Evolutionary conservation across 1,284 basidiomycete species (phyloP), one percentile per base, ranked within the genome.

Genomic region (Leccinum solheimii): DNA sequence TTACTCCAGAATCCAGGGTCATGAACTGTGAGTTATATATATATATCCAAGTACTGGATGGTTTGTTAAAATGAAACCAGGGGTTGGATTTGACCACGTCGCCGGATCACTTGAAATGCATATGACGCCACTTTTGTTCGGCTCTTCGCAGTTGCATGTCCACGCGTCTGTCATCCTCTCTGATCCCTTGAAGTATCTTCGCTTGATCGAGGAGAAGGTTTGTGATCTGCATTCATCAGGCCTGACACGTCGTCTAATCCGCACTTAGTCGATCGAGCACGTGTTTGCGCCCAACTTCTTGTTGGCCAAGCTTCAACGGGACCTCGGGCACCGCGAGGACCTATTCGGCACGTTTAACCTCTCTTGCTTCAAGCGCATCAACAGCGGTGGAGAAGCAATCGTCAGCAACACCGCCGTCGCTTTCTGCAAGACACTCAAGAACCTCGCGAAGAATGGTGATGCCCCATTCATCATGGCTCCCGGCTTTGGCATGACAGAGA

Each of bases 401-500:
- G 76, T 79, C 8, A 71, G 74, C 30, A 72, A 62, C 34, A 78
- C 77, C 6, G 80, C 78, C 14, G 66, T 77, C 2, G 72, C 72
- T 19, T 78, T 80, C 59, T 67, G 68, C 10, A 67, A 66, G 45
- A 70, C 78, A 2, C 52, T 80, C 32, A 78, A 70, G 64, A 67
- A 66, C 3, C 73, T 75, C 53, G 64, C 72, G 0, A 72, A 62
- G 51, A 55, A 69, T 9, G 71, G 76, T 1, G 38, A 72, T 26
- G 55, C 57, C 26, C 64, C 72, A n/a, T 75, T 77, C 56, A 69
- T 67, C 14, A 71, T 81, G 26, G 70, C 78, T 34, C 71, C 76
- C 6, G 80, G 79, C 5, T 80, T 80, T 45, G 80, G 80, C 50
- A 80, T 80, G 80, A 81, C 75, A 1, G 80, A 80, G 62, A 80